These are phyloP conservation scores for Lobosporangium transversale DNA, from an alignment of 192 early-diverging fungal genomes.

Conservation along the genomic window DNA sequence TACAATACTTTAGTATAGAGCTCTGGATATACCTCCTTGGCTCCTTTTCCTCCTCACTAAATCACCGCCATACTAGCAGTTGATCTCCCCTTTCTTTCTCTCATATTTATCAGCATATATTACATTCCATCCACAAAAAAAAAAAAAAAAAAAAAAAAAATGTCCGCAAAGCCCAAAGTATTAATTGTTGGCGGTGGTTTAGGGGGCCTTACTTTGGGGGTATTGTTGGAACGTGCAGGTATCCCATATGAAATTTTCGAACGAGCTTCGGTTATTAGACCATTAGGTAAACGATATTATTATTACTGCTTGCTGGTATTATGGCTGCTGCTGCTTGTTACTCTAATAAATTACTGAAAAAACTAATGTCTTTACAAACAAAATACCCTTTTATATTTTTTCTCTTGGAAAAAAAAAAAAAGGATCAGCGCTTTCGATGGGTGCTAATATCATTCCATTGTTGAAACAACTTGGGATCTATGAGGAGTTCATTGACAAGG, in stretches of 20 bases:
- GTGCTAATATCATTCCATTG: background rate
- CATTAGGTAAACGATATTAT: slow-evolving; percentile 12
- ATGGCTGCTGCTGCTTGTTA: no score
- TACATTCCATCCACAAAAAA: no score
- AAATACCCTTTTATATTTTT: background rate
- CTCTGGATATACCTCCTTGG: no score
- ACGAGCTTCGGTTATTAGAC: background rate
- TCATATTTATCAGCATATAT: no score
- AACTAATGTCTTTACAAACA: no score
- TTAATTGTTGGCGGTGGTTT: slow-evolving; percentile 29
- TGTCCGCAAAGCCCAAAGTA: slow-evolving; percentile 8
- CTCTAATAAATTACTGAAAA: no score
- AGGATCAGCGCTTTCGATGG: slow-evolving; percentile 9
- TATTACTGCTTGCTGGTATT: no score
- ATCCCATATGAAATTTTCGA: slow-evolving; percentile 21
- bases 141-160: no score
- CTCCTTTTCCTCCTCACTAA: no score
- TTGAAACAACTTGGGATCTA: slow-evolving; percentile 15
- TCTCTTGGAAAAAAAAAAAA: background rate
- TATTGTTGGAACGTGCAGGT: slow-evolving; percentile 9
- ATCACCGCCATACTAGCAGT: no score
- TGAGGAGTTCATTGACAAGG: slow-evolving; percentile 2
- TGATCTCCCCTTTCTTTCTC: no score
- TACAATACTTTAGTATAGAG: no score
- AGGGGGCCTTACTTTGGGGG: slow-evolving; percentile 12